A percentile compares a stretch with the other conserved stretches of the same genome.
These are phyloP conservation scores for Penicillium angulare DNA, from an alignment of 495 filamentous ascomycete species.

Conservation along the genomic window DNA sequence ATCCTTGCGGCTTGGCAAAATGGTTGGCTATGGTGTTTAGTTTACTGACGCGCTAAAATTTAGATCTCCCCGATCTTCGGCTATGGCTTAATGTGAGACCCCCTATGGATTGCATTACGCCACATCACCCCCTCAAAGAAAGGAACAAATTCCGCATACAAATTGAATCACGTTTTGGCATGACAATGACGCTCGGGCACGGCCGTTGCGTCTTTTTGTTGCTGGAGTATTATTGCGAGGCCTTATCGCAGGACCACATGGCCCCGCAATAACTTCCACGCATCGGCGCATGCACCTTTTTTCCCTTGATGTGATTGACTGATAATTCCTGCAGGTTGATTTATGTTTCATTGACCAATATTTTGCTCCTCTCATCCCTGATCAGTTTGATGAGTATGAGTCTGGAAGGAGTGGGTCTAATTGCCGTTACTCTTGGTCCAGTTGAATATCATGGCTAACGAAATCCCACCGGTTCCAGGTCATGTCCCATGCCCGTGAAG, in stretches of 20 bases:
- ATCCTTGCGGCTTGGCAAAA: slow-evolving; percentile 33
- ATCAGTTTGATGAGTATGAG: slow-evolving; percentile 91
- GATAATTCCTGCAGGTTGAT: slow-evolving; percentile 49
- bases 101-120: slow-evolving; percentile 23
- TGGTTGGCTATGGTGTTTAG: slow-evolving; percentile 43
- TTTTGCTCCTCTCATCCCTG: slow-evolving; percentile 85
- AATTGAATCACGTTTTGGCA: slow-evolving; percentile 36
- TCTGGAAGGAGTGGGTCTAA: slow-evolving; percentile 70
- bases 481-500: slow-evolving; percentile 63
- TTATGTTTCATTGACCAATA: slow-evolving; percentile 85
- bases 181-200: slow-evolving; percentile 11
- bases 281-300: neutral
- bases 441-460: neutral
- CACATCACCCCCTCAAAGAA: slow-evolving; percentile 10
- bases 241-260: neutral
- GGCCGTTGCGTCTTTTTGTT: neutral
- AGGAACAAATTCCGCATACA: slow-evolving; percentile 26
- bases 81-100: slow-evolving; percentile 43
- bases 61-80: slow-evolving; percentile 51
- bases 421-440: neutral
- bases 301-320: neutral
- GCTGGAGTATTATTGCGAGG: slow-evolving; percentile 7
- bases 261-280: slow-evolving; percentile 26
- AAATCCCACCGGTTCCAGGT: slow-evolving; percentile 41
- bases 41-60: slow-evolving; percentile 42